phyloP scores from a whole-genome alignment of 306 rosid genomes.

The Acacia acuminata region DNA sequence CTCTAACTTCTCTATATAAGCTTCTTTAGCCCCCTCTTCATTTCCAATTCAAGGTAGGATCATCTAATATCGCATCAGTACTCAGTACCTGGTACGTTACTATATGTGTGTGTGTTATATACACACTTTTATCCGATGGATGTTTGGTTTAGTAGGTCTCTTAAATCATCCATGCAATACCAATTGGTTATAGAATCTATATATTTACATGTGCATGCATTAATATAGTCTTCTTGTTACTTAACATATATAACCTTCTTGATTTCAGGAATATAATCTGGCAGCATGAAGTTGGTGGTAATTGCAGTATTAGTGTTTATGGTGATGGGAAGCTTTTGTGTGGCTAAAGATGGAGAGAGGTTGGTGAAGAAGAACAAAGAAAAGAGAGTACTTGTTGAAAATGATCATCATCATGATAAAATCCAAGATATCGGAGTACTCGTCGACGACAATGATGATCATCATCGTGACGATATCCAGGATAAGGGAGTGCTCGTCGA shows the following conservation, averaged over 20 bases:
- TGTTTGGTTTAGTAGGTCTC: background rate
- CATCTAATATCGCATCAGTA: background rate
- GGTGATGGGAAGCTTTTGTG: constrained; percentile 12
- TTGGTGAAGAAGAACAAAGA: background rate
- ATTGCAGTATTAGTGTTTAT: constrained; percentile 24
- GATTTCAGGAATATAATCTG: background rate
- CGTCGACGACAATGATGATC: constrained; percentile 17
- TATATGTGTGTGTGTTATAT: too few relatives aligned
- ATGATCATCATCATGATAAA: constrained; percentile 34
- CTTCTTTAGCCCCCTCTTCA: constrained; percentile 13
- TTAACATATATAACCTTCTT: background rate
- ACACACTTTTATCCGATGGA: background rate
- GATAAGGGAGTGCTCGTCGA: background rate
- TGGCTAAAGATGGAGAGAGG: background rate
- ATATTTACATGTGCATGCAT: background rate
- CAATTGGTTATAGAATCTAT: background rate
- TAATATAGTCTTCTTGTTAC: background rate
- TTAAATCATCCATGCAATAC: background rate
- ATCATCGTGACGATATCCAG: constrained; percentile 18
- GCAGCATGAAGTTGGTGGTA: constrained; percentile 22
- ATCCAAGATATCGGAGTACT: background rate
- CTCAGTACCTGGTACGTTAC: constrained; percentile 24
- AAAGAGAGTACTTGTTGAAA: background rate
- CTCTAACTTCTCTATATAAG: constrained; percentile 42
- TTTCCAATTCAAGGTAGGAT: background rate